Percentiles rank a stretch among this genome's conserved stretches.
phyloP scores from a whole-genome alignment of 257 asterid genomes.

The Fraxinus americana region DNA sequence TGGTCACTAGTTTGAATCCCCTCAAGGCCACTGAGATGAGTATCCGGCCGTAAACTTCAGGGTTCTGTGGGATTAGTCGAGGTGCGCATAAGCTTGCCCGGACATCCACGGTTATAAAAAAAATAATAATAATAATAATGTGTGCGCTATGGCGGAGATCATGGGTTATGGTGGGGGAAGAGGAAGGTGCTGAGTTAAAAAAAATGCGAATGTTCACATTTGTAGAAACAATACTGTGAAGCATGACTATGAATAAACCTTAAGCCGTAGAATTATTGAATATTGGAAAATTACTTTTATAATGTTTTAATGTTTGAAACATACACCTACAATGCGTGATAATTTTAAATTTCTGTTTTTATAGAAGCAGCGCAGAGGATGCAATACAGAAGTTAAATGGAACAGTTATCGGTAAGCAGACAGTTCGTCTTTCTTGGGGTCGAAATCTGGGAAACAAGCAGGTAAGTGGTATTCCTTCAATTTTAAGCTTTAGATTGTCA shows the following conservation, averaged over 20 bases:
- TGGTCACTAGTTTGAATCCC: no score
- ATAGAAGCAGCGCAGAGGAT: constrained; percentile 68
- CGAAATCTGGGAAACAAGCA: constrained; percentile 72
- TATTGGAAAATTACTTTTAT: neutral
- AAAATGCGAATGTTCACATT: neutral
- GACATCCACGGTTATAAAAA: no score
- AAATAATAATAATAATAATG: no score
- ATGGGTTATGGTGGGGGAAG: neutral
- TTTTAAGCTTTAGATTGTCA: constrained; percentile 14
- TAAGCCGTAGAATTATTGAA: neutral
- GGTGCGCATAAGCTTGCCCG: no score
- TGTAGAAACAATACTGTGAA: neutral
- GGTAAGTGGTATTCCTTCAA: constrained; percentile 26
- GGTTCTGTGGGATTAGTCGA: no score
- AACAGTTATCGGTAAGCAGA: constrained; percentile 64
- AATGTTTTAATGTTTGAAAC: neutral
- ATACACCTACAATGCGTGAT: neutral
- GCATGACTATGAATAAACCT: neutral
- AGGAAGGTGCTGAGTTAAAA: neutral
- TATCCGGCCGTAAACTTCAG: no score
- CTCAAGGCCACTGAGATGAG: no score
- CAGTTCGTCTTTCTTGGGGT: constrained; percentile 87
- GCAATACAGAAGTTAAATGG: constrained; percentile 69
- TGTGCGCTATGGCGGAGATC: neutral
- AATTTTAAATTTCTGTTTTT: constrained; percentile 17